These are phyloP conservation scores for Cercospora sp. DNA, from an alignment of 2,329 filamentous ascomycete species.

Conservation along the genomic window DNA sequence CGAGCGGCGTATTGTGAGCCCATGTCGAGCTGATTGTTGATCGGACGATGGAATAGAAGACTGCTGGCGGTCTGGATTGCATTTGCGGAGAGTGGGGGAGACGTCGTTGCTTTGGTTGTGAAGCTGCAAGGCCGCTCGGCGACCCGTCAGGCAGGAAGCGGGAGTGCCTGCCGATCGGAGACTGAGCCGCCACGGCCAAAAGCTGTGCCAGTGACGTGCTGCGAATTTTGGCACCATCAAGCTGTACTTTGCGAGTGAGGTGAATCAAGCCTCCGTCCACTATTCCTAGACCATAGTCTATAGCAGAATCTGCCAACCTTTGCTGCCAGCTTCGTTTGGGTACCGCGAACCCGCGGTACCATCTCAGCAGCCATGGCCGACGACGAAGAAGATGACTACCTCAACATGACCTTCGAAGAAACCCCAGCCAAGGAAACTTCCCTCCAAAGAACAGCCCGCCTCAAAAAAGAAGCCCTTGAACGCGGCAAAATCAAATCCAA, in stretches of 20 bases:
- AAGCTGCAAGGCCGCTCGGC: neutral
- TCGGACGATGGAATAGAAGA: neutral
- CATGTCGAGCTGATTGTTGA: neutral
- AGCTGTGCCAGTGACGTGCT: neutral
- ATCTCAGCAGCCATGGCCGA: conserved; percentile 20
- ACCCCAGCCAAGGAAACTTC: conserved; percentile 58
- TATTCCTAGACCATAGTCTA: too few species aligned
- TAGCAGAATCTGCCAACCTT: too few species aligned
- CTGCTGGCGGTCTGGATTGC: neutral
- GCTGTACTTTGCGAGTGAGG: neutral
- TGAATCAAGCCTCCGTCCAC: too few species aligned
- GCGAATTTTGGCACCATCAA: neutral
- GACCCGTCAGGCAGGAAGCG: neutral
- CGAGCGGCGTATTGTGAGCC: neutral
- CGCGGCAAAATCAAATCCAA: conserved; percentile 71
- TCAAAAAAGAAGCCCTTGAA: conserved; percentile 61
- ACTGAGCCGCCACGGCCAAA: neutral
- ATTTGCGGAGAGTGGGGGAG: neutral
- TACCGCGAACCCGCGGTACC: too few species aligned
- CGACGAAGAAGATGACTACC: conserved; percentile 84
- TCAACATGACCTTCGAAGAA: conserved; percentile 89
- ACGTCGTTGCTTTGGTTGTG: neutral
- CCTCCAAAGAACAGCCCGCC: conserved; percentile 58
- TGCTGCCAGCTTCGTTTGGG: too few species aligned
- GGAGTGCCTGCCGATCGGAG: neutral